Evolutionary conservation across 2,329 filamentous ascomycete species (phyloP), one percentile per base, ranked within the genome.

Genomic region (Exophiala viscosa): DNA sequence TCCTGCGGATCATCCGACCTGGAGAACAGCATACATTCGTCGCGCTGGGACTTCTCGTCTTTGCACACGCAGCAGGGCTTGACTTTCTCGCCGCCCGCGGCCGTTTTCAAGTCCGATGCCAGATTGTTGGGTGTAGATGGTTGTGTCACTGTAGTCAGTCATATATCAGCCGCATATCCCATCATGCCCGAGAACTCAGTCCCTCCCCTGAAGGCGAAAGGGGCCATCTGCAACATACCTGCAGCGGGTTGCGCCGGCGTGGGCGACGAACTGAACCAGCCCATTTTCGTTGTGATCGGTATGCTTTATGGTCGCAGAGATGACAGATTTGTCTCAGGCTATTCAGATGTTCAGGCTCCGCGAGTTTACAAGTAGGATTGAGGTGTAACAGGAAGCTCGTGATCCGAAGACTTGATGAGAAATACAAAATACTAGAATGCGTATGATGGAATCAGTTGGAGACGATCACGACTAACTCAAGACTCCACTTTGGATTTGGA

Each of bases 1-100:
- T 83, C 80, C 64, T 88, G 82, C 35, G 93, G 89, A 67, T 96
- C 87, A 66, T 85, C 80, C 56, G 88, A 80, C 58, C 83, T 90
- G 50, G 90, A 95, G 77, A 97, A 96, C 51, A 99, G 87, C 92
- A 99, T 97, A 79, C 93, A 99, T 74, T 99, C 91, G 75, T 99
- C 93, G 59, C 93, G 89, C 63, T 81, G 81, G 35, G 88, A 79
- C 73, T 99, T 99, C 72, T 99, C 90, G 40, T 93, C 84, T 69
- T 91, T 96, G 83, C 93, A 99, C 28, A 97, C 93, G 70, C 93
- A 97, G 81, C 93, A 97, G 39, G 92, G 92, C 90, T 62, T 62
- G 9, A 60, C 59, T 57, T 62, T 62, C 47, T 60, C 54, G n/a
- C 48, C 46, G 17, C 33, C 48, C 32, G 55, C 45, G 7, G 57